These are phyloP conservation scores for Aspergillus texensis DNA, from an alignment of 2,329 filamentous ascomycete species.

Conservation along the genomic window DNA sequence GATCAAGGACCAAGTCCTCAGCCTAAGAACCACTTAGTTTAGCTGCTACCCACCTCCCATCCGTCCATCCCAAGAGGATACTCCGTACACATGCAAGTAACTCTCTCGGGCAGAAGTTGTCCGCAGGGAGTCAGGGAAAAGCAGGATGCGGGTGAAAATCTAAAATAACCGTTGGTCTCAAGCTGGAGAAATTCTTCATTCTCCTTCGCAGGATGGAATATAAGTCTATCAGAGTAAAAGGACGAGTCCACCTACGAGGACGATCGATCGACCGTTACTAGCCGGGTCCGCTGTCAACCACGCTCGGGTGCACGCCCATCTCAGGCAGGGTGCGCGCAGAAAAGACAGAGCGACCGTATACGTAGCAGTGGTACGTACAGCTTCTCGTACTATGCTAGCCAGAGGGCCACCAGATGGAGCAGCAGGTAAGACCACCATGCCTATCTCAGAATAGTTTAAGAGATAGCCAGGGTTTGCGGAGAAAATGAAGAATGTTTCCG, in stretches of 20 bases:
- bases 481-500: slow-evolving; percentile 15
- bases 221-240: neutral
- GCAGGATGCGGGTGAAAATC: neutral
- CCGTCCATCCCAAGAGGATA: slow-evolving; percentile 20
- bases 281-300: slow-evolving; percentile 12
- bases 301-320: neutral
- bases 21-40: slow-evolving; percentile 27
- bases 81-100: slow-evolving; percentile 10
- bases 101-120: neutral
- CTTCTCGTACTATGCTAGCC: neutral
- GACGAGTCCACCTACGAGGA: neutral
- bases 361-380: slow-evolving; percentile 15
- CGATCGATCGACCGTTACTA: slow-evolving; percentile 11
- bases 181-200: neutral
- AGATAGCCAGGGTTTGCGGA: slow-evolving; percentile 23
- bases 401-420: slow-evolving; percentile 14
- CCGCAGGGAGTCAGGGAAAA: neutral
- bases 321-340: slow-evolving; percentile 2
- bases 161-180: neutral
- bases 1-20: slow-evolving; percentile 24
- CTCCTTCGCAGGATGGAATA: neutral
- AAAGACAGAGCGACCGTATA: slow-evolving; percentile 2
- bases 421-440: slow-evolving; percentile 16
- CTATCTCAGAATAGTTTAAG: slow-evolving; percentile 9
- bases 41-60: slow-evolving; percentile 28